Evolutionary conservation across 2,329 filamentous ascomycete species (phyloP), one percentile per base, ranked within the genome.

Genomic region (Tolypocladium ophioglossoides): DNA sequence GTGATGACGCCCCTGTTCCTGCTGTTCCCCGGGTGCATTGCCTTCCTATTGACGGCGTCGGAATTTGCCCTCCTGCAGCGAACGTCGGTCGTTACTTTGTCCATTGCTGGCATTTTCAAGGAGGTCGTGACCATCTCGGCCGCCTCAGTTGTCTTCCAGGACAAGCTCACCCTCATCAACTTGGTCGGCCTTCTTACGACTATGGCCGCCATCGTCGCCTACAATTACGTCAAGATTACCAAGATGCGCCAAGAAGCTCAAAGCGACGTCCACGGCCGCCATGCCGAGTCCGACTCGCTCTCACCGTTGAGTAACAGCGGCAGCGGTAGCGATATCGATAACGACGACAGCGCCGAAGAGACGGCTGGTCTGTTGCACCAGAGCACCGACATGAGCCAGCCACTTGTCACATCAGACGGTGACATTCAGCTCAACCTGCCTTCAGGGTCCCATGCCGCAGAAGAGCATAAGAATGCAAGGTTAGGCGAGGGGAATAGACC

Each of bases 21-120:
- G 8, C 71, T 99, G 3, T 96, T 96, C 70, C 94, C 94, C 0
- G 94, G 94, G 20, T 78, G 83, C 39, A 86, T 99, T 52, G 94
- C 94, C 2, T 99, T 99, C 68, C 81, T 91, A 58, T 99, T 99
- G 94, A 97, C 95, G 20, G 84, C 91, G 0, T 91, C 89, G 53
- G 94, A 99, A 71, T 99, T 97, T 68, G 92, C 94, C 52, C 81
- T 99, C 57, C 80, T 99, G 61, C 87, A 96, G 74, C 89, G 94
- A 50, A 97, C 92, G 0, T 95, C 89, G 1, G 94, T 99, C 52
- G 94, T 99, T 52, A 97, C 94, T 0, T 79, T 99, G 48, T 95
- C 88, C 52, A 96, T 99, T 62, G 95, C 91, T 58, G 94, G 94
- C 57, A 97, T 99, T 58, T 97, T 99, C 78, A 99, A 99, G 70